Base-by-base conservation (phyloP, 1,284 basidiomycete genomes). In the Xerocomus cyaneibrunnescens region DNA sequence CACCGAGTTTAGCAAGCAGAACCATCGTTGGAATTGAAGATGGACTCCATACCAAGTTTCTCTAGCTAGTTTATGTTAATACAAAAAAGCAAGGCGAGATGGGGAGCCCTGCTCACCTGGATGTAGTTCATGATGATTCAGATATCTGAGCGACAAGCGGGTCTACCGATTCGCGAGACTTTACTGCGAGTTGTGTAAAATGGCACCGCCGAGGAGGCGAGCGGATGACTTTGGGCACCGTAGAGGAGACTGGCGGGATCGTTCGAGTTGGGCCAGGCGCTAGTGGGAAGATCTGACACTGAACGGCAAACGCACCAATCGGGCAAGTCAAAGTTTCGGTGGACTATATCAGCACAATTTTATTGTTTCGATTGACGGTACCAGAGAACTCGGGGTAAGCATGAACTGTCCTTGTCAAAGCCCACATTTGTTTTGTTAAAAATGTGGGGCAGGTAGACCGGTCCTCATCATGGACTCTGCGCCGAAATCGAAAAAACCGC, bases 401-500 rank as follows among this genome's bases (percentile, higher is more conserved):
- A n/a, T 30, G 2, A 37, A 35, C 28, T 34, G 16, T 41, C 46
- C 28, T 40, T 17, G 22, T 40, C 45, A 17, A 31, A 21, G 8
- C n/a, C 3, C 23, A 21, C 35, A 5, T 19, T 44, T 16, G 36
- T 21, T 31, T 34, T 4, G 25, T 27, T 27, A 9, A 27, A 27
- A 27, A 19, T 10, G 27, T 9, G n/a, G 17, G 23, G 5, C 28
- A 40, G 36, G 35, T 9, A 3, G 21, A 42, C 28, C 3, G 7
- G 41, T 27, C 30, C 30, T 30, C 36, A 41, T 41, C 17, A 77
- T 77, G 76, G 63, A 76, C 13, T 67, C 74, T 43, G 55, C 69
- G 1, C 66, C 73, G 57, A 79, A 75, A 61, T 62, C 74, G 8
- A 84, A 80, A 73, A 85, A 79, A 64, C 55, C 65, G 32, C 74